Conservation (phyloP, 1,284 basidiomycete species). For the Puccinia triticina region DNA sequence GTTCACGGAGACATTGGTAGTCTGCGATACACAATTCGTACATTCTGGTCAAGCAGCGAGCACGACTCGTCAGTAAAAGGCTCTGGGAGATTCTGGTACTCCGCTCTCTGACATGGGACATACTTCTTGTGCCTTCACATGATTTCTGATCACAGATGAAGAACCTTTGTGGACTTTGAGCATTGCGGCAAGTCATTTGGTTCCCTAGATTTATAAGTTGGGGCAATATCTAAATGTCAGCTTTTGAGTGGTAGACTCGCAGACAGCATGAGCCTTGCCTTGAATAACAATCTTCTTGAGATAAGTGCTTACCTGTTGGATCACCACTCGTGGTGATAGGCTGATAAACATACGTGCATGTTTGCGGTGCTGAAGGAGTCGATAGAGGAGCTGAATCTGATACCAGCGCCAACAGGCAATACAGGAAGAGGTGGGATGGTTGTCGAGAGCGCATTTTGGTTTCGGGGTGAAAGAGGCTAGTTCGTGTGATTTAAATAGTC, state of each 20-base stretch:
- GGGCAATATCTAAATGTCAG: background rate
- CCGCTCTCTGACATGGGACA: background rate
- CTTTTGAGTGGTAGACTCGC: background rate
- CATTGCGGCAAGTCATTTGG: background rate
- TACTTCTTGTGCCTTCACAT: conserved; percentile 12
- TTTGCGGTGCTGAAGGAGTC: background rate
- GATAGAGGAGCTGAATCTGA: background rate
- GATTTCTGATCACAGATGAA: conserved; percentile 7
- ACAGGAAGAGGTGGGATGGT: background rate
- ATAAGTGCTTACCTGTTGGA: background rate
- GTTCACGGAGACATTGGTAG: conserved; percentile 1
- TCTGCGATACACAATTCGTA: conserved; percentile 3
- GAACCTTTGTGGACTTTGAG: background rate
- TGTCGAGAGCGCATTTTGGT: background rate
- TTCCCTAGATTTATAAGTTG: background rate
- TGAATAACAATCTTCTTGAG: background rate
- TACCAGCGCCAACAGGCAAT: background rate
- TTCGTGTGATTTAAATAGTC: background rate
- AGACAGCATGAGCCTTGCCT: background rate
- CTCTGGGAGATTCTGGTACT: background rate
- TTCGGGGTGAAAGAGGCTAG: background rate
- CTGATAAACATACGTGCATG: conserved; percentile 1
- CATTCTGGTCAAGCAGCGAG: conserved; percentile 3
- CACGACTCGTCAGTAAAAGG: background rate
- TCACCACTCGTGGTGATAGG: conserved; percentile 2